Evolutionary conservation across 768 basidiomycete genomes (phyloP).

Genomic region (Sporobolomyces pararoseus): DNA sequence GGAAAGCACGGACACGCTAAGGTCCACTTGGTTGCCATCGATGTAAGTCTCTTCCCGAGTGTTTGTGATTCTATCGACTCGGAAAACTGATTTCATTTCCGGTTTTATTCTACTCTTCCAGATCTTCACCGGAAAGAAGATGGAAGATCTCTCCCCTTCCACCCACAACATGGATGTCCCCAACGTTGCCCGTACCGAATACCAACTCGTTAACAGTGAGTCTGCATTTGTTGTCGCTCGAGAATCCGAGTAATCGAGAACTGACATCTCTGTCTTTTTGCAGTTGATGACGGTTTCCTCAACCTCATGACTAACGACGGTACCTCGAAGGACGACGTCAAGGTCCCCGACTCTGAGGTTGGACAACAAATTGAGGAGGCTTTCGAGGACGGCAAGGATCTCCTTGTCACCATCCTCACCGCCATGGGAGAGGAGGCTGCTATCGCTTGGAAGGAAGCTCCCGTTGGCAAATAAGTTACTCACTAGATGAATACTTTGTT

Average conservation of each 20-base stretch:
- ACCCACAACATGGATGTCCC: constrained; percentile 99
- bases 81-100: no score
- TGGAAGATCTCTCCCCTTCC: constrained; percentile 80
- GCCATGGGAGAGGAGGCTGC: constrained; percentile 94
- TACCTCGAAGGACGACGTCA: constrained; percentile 69
- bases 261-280: constrained; percentile 53
- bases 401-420: constrained; percentile 62
- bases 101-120: constrained; percentile 46
- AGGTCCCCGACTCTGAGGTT: constrained; percentile 77
- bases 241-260: not conserved
- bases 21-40: constrained; percentile 93
- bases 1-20: constrained; percentile 99
- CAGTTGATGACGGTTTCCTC: constrained; percentile 91
- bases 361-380: constrained; percentile 65
- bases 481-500: no score
- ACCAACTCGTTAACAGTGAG: constrained; percentile 63
- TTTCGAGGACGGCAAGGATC: constrained; percentile 83
- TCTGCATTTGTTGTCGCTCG: not conserved
- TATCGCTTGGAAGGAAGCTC: constrained; percentile 84
- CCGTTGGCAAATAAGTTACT: constrained; percentile 52
- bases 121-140: constrained; percentile 99
- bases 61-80: no score
- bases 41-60: constrained; percentile 63
- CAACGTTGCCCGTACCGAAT: constrained; percentile 85
- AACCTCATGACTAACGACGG: constrained; percentile 87